phyloP scores from a whole-genome alignment of 768 basidiomycete species.

The Boletus eberwhitei region DNA sequence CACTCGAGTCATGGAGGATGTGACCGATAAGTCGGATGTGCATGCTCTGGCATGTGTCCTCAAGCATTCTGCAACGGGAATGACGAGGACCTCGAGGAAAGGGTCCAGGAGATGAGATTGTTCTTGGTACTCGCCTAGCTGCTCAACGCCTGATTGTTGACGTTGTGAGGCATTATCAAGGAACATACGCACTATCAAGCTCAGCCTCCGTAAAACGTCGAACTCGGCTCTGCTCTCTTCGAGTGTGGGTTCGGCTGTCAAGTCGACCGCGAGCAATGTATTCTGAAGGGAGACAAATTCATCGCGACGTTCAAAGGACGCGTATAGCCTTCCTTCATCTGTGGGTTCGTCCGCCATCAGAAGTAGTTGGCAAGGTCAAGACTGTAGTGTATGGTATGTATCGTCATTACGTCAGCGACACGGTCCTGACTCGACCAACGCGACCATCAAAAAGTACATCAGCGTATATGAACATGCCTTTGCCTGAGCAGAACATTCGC shows the following conservation, averaged over 20 bases:
- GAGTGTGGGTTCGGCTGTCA: slow-evolving; percentile 40
- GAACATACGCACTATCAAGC: slow-evolving; percentile 46
- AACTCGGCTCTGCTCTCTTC: slow-evolving; percentile 46
- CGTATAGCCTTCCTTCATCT: slow-evolving; percentile 45
- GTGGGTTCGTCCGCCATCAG: slow-evolving; percentile 38
- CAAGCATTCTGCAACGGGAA: slow-evolving; percentile 66
- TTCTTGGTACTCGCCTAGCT: slow-evolving; percentile 92
- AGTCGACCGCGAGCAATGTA: slow-evolving; percentile 46
- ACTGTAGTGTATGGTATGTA: background rate
- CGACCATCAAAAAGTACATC: no score
- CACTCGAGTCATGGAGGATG: slow-evolving; percentile 39
- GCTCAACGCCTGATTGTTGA: slow-evolving; percentile 3
- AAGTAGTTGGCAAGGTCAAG: background rate
- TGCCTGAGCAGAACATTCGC: slow-evolving; percentile 5
- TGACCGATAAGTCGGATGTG: slow-evolving; percentile 25
- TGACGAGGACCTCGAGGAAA: slow-evolving; percentile 72
- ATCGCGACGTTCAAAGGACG: slow-evolving; percentile 57
- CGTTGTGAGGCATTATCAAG: background rate
- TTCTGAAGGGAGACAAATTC: slow-evolving; percentile 57
- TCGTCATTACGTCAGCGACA: slow-evolving; percentile 23
- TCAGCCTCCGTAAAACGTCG: slow-evolving; percentile 41
- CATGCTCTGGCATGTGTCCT: slow-evolving; percentile 50
- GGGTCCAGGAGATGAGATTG: slow-evolving; percentile 92
- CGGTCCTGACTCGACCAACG: no score
- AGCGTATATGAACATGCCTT: slow-evolving; percentile 4